Conservation (phyloP, 2,329 filamentous ascomycete species). For the Conoideocrella luteorostrata region DNA sequence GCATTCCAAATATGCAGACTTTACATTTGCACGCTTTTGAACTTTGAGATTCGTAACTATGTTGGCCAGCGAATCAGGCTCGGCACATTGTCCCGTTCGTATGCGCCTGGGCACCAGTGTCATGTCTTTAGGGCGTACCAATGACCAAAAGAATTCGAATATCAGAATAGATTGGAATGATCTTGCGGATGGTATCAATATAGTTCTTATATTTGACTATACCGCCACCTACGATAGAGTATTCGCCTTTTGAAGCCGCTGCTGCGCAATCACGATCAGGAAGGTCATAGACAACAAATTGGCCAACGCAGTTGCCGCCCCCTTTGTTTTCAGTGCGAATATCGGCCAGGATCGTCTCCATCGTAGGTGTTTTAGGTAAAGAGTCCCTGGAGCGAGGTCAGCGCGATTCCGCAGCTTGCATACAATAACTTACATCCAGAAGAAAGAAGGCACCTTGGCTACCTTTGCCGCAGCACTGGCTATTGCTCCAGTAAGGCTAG, state of each 20-base stretch:
- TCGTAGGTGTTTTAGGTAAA: conserved; percentile 39
- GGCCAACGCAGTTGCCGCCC: conserved; percentile 35
- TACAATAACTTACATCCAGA: conserved; percentile 38
- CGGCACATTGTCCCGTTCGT: too few relatives aligned
- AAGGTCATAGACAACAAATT: conserved; percentile 51
- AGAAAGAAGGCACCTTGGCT: conserved; percentile 46
- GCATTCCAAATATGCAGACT: conserved; percentile 42
- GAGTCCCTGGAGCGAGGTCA: conserved; percentile 36
- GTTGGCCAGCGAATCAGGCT: conserved; percentile 54
- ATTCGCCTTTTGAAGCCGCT: conserved; percentile 51
- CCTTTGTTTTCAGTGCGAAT: conserved; percentile 32
- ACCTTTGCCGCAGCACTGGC: conserved; percentile 45
- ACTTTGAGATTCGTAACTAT: conserved; percentile 49
- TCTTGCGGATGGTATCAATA: conserved; percentile 41
- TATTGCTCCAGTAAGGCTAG: conserved; percentile 50
- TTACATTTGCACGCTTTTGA: conserved; percentile 41
- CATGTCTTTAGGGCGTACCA: conserved; percentile 20
- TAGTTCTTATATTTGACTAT: conserved; percentile 49
- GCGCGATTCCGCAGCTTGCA: not conserved
- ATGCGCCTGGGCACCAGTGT: too few relatives aligned
- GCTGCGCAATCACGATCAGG: conserved; percentile 54
- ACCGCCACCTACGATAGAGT: conserved; percentile 42
- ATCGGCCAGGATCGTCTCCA: conserved; percentile 39
- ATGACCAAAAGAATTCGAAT: conserved; percentile 38
- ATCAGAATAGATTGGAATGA: conserved; percentile 37